These are phyloP conservation scores for Linnemannia exigua DNA, from an alignment of 192 early-diverging fungal species.

Conservation along the genomic window DNA sequence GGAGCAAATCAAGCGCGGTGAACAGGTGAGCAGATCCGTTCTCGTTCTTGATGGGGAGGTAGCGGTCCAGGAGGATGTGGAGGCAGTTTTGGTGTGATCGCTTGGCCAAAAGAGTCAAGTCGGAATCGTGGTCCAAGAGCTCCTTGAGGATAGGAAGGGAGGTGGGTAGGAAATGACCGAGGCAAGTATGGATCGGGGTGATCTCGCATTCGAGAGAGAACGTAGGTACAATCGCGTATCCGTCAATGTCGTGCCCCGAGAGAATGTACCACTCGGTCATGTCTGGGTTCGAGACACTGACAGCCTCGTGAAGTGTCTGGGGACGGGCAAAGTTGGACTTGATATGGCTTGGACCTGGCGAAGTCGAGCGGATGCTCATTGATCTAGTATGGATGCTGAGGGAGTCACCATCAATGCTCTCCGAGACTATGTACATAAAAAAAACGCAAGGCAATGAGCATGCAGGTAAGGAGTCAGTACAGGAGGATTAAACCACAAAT, in stretches of 20 bases:
- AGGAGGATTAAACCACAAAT: not conserved
- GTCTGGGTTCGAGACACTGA: conserved; percentile 54
- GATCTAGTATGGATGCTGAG: conserved; percentile 45
- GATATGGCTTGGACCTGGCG: conserved; percentile 30
- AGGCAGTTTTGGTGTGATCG: conserved; percentile 45
- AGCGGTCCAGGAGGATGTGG: conserved; percentile 51
- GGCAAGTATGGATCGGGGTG: conserved; percentile 42
- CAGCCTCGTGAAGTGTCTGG: conserved; percentile 43
- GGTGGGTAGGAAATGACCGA: conserved; percentile 44
- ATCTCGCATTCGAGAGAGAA: conserved; percentile 55
- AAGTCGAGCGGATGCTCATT: conserved; percentile 36
- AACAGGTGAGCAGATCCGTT: conserved; percentile 43
- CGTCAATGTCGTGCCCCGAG: conserved; percentile 52
- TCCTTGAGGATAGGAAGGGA: conserved; percentile 51
- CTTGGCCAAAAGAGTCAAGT: conserved; percentile 27
- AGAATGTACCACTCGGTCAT: conserved; percentile 58
- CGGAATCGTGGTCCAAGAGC: conserved; percentile 44
- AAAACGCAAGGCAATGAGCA: not conserved
- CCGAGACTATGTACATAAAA: conserved; percentile 31
- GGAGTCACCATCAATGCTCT: conserved; percentile 49
- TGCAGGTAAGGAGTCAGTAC: not conserved
- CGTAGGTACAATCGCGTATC: conserved; percentile 51
- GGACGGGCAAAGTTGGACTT: conserved; percentile 20
- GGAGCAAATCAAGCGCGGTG: conserved; percentile 32
- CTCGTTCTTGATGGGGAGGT: conserved; percentile 53